Base-by-base conservation (phyloP, 441 rosid genomes). In the Erysimum cheiri region DNA sequence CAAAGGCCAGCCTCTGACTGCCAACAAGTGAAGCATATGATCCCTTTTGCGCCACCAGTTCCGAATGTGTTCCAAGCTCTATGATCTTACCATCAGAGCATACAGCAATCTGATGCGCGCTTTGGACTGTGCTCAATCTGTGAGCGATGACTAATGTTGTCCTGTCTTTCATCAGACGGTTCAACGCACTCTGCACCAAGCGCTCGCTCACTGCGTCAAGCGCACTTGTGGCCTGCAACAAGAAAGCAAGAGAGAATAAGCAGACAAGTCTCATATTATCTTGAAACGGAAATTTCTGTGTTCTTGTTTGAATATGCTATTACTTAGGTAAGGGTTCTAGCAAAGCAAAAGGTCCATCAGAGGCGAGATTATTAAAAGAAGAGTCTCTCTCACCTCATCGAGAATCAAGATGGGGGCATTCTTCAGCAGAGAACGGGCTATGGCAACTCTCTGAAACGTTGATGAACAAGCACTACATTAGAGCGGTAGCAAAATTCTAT, bases 51-150 rank as follows among this genome's bases (percentile, higher is more conserved):
- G 82, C 84, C 60, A 94, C 59, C 78, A 94, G 75, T 83, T 90
- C 89, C 0, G 71, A 80, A 78, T 94, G 97, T 19, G 96, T 90
- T 31, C 98, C 97, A 44, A 94, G 86, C 78, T 90, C 98, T 15
- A 82, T 81, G 62, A 91, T 74, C 81, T 69, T 83, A 44, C 97
- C 92, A 67, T 82, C 88, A 12, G 96, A 81, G 71, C 88, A 88
- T 54, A 94, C 85, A 12, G 97, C 97, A 17, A 90, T 91, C 64
- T 84, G 96, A 72, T 90, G 83, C 1, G 97, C 97, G 53, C 83
- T 94, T 83, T 94, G 97, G 64, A 90, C 96, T 26, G 97, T 90
- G 85, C 97, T 94, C 76, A 94, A 79, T 75, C 97, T 81, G 81
- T 91, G 94, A 75, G 98, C 97, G 64, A 94, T 91, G 44, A 90